Evolutionary conservation across 2,329 filamentous ascomycete species (phyloP), one percentile per base, ranked within the genome.

Genomic region (Knoxdaviesia proteae): DNA sequence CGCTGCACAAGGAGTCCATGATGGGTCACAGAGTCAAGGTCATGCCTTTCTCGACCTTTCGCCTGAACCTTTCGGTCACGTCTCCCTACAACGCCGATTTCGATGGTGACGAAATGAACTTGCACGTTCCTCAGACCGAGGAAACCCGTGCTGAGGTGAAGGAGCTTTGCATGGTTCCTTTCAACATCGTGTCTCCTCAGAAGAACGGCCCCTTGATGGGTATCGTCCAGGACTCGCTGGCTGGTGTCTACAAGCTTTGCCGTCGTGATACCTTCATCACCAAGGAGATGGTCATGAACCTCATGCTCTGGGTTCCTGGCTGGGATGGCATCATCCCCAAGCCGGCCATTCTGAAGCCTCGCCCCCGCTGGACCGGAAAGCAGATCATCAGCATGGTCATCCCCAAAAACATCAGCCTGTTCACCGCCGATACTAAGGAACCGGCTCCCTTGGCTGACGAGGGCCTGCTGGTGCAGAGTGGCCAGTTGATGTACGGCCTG

Each of bases 11-110:
- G 62, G 90, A 98, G 58, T 98, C 90, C 47, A 99, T 98, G 90
- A 98, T 98, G 92, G 90, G 84, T 60, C 90, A 99, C 62, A 78
- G 84, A 52, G 90, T 98, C 48, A 80, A 80, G 47, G 90, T 99
- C 47, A 96, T 98, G 87, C 90, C 90, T 3, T 98, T 94, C 60
- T 98, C 90, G 5, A 99, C 90, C 1, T 99, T 99, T 68, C 80
- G 90, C 49, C 72, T 99, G 39, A 99, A 99, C 55, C 62, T 98
- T 51, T 98, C 90, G 0, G 90, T 98, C 55, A 98, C 92, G 1
- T 93, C 87, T 32, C 90, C 90, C 0, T 99, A 99, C 69, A 99
- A 99, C 64, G 90, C 90, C 53, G 90, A 98, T 82, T 98, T 98
- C 63, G 90, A 98, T 56, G 90, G 90, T 63, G 90, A 98, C 59